A percentile compares a stretch with the other conserved stretches of the same genome.
Conservation (phyloP, 140 eudicot genomes). For the Artemisia princeps region DNA sequence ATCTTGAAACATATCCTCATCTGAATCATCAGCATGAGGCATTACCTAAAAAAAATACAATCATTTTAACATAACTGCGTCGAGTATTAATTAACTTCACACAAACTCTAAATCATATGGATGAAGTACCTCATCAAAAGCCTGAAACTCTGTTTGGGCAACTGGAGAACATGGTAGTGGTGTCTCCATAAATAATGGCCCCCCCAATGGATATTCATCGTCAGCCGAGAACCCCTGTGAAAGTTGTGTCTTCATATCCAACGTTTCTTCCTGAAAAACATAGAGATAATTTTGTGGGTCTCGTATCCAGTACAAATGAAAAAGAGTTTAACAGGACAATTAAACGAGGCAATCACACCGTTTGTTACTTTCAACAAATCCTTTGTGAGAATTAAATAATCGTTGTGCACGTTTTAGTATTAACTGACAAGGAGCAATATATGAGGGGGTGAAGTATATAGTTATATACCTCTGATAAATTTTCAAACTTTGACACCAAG, state of each 20-base stretch:
- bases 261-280: constrained; percentile 45
- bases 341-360: background rate
- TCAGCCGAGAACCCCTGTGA: constrained; percentile 57
- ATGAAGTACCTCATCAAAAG: constrained; percentile 55
- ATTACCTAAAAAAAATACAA: constrained; percentile 30
- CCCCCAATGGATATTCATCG: constrained; percentile 59
- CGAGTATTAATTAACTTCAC: background rate
- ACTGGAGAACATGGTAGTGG: constrained; percentile 62
- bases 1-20: constrained; percentile 50
- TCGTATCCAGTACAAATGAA: background rate
- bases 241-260: constrained; percentile 44
- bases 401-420: background rate
- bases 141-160: constrained; percentile 50
- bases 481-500: constrained; percentile 32
- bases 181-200: constrained; percentile 64
- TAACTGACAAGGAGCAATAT: constrained; percentile 1
- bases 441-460: background rate
- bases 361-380: background rate
- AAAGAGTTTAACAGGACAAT: background rate
- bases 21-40: constrained; percentile 33
- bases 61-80: constrained; percentile 9
- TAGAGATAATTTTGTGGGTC: constrained; percentile 2
- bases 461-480: constrained; percentile 51
- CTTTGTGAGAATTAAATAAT: background rate
- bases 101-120: background rate